Conservation (phyloP, 768 basidiomycete species). For the Kwoniella dejecticola region DNA sequence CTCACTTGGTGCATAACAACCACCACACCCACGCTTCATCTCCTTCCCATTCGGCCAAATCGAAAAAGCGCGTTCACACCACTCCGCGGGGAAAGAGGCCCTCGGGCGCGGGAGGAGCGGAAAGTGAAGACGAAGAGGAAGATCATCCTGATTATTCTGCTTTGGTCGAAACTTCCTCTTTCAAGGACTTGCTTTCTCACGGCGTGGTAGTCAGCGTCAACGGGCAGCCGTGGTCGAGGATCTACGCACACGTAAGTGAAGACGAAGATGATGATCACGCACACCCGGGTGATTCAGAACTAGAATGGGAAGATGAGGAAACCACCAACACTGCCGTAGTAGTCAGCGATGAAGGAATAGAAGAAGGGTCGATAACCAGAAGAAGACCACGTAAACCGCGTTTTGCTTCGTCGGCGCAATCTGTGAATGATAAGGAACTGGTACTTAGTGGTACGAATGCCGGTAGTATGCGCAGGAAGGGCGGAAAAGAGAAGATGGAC, state of each 20-base stretch:
- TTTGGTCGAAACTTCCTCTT: constrained; percentile 22
- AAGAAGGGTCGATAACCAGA: constrained; percentile 30
- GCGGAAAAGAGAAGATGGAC: constrained; percentile 23
- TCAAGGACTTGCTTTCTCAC: constrained; percentile 53
- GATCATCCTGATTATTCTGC: constrained; percentile 16
- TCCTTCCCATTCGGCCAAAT: constrained; percentile 2
- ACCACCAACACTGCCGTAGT: constrained; percentile 19
- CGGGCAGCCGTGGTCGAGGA: constrained; percentile 53
- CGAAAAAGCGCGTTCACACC: constrained; percentile 7
- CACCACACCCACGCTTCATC: constrained; percentile 25
- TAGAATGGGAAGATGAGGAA: constrained; percentile 23
- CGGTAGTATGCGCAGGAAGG: constrained; percentile 15
- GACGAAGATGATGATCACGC: constrained; percentile 25
- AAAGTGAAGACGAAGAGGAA: constrained; percentile 13
- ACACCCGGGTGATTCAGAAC: neutral
- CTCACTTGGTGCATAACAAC: constrained; percentile 16
- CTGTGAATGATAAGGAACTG: constrained; percentile 8
- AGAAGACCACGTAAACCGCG: constrained; percentile 40
- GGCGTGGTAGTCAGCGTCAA: constrained; percentile 55
- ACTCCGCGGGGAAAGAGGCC: constrained; percentile 5
- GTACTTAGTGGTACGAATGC: neutral
- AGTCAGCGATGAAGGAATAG: constrained; percentile 27
- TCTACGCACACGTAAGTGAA: constrained; percentile 52
- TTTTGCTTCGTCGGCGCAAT: constrained; percentile 28
- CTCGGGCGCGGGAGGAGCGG: neutral